Percentiles rank a stretch among this genome's conserved stretches.
Conservation (phyloP, 345 rosid species). For the Erucastrum elatum region DNA sequence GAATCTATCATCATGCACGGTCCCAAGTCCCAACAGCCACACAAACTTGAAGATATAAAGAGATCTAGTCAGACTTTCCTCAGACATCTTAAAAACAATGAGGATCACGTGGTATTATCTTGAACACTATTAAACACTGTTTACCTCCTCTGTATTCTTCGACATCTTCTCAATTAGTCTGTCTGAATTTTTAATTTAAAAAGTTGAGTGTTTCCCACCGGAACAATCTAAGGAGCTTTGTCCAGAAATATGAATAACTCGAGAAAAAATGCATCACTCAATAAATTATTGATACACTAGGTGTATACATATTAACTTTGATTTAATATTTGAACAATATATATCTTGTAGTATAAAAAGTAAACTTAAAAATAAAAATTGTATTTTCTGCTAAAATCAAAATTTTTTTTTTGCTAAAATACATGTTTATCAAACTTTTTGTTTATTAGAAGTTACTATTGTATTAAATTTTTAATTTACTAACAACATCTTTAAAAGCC, state of each 20-base stretch:
- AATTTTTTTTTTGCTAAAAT: too few species aligned
- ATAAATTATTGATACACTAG: too few species aligned
- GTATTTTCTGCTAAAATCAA: too few species aligned
- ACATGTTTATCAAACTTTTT: too few species aligned
- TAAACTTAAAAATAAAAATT: too few species aligned
- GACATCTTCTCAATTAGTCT: slow-evolving; percentile 4
- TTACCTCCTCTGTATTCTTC: neutral
- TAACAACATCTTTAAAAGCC: too few species aligned
- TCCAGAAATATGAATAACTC: slow-evolving; percentile 82
- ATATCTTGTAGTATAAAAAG: too few species aligned
- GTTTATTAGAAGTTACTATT: too few species aligned
- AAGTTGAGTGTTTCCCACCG: slow-evolving; percentile 93
- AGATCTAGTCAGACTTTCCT: neutral
- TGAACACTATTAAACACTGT: neutral
- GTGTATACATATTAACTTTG: too few species aligned
- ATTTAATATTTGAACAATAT: too few species aligned
- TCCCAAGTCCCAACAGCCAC: neutral
- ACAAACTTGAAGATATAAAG: neutral
- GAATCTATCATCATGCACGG: neutral
- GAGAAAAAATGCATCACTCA: slow-evolving; percentile 76
- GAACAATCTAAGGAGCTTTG: slow-evolving; percentile 74
- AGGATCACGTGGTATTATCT: neutral
- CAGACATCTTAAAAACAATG: neutral
- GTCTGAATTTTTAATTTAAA: slow-evolving; percentile 29
- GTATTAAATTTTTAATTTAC: too few species aligned